Percentiles rank a stretch among this genome's conserved stretches.
Conservation (phyloP, 768 basidiomycete genomes). For the Podaxis sp. region DNA sequence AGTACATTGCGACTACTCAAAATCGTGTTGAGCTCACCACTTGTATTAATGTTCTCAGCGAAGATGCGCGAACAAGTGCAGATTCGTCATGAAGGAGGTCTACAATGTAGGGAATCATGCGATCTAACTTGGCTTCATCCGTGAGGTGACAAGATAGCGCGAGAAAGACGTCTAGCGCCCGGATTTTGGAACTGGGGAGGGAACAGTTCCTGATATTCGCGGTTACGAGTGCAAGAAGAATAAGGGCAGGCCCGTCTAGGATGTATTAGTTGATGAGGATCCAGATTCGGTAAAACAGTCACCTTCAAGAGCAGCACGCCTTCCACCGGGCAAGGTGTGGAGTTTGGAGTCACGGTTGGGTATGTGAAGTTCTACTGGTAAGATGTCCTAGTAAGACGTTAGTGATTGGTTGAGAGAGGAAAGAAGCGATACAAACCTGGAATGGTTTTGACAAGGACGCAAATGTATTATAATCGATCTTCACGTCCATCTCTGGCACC, state of each 20-base stretch:
- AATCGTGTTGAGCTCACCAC: constrained; percentile 49
- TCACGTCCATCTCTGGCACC: constrained; percentile 45
- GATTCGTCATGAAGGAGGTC: constrained; percentile 87
- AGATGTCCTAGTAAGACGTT: constrained; percentile 52
- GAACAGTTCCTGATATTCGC: constrained; percentile 88
- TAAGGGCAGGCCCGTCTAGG: constrained; percentile 83
- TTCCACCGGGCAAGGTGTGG: constrained; percentile 42
- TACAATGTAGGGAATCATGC: constrained; percentile 89
- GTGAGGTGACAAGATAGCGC: constrained; percentile 79
- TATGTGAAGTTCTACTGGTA: constrained; percentile 76
- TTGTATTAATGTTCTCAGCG: constrained; percentile 78
- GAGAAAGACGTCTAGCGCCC: constrained; percentile 83
- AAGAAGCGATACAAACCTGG: constrained; percentile 43
- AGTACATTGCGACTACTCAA: background rate
- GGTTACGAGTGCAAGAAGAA: constrained; percentile 84
- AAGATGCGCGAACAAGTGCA: constrained; percentile 77
- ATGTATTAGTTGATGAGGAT: too few species aligned
- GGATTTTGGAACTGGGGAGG: constrained; percentile 83
- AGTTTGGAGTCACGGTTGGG: constrained; percentile 68
- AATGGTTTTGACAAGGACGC: constrained; percentile 48
- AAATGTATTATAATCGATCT: constrained; percentile 50
- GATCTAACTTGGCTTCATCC: constrained; percentile 93
- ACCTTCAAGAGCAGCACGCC: constrained; percentile 66
- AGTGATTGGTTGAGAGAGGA: background rate
- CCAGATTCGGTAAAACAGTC: background rate